Evolutionary conservation across 805 yeast species (phyloP), one percentile per base, ranked within the genome.

Genomic region (Teunomyces barrocoloradensis): DNA sequence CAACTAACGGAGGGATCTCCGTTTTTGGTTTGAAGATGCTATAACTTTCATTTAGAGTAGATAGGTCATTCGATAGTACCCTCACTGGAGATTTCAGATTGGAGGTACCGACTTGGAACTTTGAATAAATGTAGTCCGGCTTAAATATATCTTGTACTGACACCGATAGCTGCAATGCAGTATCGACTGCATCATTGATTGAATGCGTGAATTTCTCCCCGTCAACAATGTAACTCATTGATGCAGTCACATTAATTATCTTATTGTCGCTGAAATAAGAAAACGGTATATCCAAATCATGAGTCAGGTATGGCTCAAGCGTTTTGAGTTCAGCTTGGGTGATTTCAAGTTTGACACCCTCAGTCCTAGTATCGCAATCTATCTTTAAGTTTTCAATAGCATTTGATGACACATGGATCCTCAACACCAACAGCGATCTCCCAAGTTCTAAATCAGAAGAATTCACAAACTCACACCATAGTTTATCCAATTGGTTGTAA

Each of bases 101-200:
- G 0, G 84, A 71, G 4, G 90, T 75, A 15, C 88, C 85, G 39
- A 88, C 74, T 11, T 85, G 79, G 59, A 86, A 89, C 54, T 82
- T 85, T 4, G 89, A 81, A 53, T 79, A 84, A 1, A 88, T 65
- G 25, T 72, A 66, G 13, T 76, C 61, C 2, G 77, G 62, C 52
- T 81, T 79, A 69, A 87, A 87, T 9, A 84, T 81, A 60, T 89
- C 96, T 56, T 87, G 92, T 2, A 87, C 95, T 2, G 89, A 82
- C 0, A 87, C 94, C 0, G 89, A 84, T 6, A 87, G 67, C 4
- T 79, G 72, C 33, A 88, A 68, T 0, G 79, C 64, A 5, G 82
- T 78, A 49, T 85, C 84, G 5, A 85, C 58, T 34, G 66, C 68
- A 4, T 65, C 57, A 15, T 58, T 59, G 9, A 69, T 44, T 32